These are phyloP conservation scores for Diaporthe ilicicola DNA, from an alignment of 2,329 filamentous ascomycete species.

Conservation along the genomic window DNA sequence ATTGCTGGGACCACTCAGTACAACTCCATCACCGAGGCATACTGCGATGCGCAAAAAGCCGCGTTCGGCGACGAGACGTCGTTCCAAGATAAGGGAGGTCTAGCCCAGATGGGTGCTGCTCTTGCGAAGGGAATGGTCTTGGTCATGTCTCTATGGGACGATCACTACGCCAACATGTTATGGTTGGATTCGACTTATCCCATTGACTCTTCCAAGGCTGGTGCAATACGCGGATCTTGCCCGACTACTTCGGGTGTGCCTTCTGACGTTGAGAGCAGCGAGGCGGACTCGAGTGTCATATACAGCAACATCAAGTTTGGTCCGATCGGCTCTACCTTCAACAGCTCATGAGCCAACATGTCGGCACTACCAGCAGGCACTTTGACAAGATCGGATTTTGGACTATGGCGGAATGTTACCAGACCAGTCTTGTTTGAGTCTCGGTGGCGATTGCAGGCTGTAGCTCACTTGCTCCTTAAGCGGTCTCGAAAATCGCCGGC, in stretches of 20 bases:
- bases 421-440: no score
- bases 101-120: conserved; percentile 60
- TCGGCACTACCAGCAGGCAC: no score
- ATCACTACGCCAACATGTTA: conserved; percentile 68
- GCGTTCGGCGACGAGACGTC: conserved; percentile 60
- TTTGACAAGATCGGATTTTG: no score
- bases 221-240: conserved; percentile 55
- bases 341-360: neutral
- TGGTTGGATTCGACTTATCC: conserved; percentile 69
- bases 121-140: conserved; percentile 67
- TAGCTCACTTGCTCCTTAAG: no score
- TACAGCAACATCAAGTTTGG: conserved; percentile 39
- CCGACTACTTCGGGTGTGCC: conserved; percentile 50
- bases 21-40: conserved; percentile 57
- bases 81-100: conserved; percentile 62
- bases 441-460: no score
- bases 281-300: conserved; percentile 37
- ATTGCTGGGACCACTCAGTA: conserved; percentile 40
- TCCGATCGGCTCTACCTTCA: conserved; percentile 35
- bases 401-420: no score
- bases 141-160: conserved; percentile 69
- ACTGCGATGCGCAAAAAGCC: conserved; percentile 64
- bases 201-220: conserved; percentile 46
- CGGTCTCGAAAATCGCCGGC: no score
- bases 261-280: conserved; percentile 43